Percentiles rank a stretch among this genome's conserved stretches.
phyloP scores from a whole-genome alignment of 345 rosid genomes.

The Viola odorata region DNA sequence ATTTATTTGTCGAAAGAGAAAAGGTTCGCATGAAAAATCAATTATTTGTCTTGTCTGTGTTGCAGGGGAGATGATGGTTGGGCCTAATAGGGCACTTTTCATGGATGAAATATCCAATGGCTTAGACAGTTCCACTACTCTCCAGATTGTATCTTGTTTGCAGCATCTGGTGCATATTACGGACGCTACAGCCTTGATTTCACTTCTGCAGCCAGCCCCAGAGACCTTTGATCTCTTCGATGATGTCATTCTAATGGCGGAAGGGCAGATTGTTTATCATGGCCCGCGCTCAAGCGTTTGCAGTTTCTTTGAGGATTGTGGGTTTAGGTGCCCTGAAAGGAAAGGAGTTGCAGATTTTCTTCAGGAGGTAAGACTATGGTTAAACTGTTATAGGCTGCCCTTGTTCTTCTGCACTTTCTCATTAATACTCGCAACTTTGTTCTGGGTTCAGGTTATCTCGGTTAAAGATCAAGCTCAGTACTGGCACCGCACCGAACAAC shows the following conservation, averaged over 20 bases:
- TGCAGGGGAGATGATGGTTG: slow-evolving; percentile 69
- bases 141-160: slow-evolving; percentile 51
- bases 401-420: neutral
- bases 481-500: slow-evolving; percentile 33
- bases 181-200: slow-evolving; percentile 47
- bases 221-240: slow-evolving; percentile 61
- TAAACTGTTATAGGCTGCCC: neutral
- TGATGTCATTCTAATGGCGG: slow-evolving; percentile 52
- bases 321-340: slow-evolving; percentile 56
- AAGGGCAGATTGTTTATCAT: slow-evolving; percentile 53
- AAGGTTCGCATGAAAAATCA: neutral
- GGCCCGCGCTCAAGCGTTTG: slow-evolving; percentile 39
- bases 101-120: slow-evolving; percentile 75
- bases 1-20: neutral
- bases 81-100: slow-evolving; percentile 54
- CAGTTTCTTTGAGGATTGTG: slow-evolving; percentile 51
- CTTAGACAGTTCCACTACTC: slow-evolving; percentile 61
- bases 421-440: neutral
- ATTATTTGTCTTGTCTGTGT: neutral
- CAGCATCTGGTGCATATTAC: slow-evolving; percentile 53
- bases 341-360: slow-evolving; percentile 63
- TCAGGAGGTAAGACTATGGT: slow-evolving; percentile 38
- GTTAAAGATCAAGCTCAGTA: slow-evolving; percentile 60
- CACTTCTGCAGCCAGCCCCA: slow-evolving; percentile 71
- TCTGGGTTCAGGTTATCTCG: slow-evolving; percentile 45